Evolutionary conservation across 2,329 filamentous ascomycete genomes (phyloP).

Genomic region (Mycosphaerella sp.): DNA sequence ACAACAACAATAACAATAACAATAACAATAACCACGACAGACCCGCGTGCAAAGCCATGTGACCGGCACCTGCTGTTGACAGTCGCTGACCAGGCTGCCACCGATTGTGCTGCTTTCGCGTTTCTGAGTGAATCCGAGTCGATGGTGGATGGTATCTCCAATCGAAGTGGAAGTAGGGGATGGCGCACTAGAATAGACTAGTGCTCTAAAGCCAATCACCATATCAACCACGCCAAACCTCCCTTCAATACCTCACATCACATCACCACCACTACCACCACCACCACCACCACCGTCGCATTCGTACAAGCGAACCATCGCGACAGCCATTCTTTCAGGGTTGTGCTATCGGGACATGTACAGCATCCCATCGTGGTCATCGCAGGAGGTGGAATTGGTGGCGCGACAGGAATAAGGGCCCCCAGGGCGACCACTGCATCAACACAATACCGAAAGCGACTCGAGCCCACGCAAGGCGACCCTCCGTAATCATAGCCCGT

Average conservation of each 20-base stretch:
- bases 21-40: no score
- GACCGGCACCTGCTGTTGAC: no score
- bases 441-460: not conserved
- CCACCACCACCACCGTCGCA: not conserved
- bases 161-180: no score
- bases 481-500: slow-evolving; percentile 2
- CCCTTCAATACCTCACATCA: not conserved
- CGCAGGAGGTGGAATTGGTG: not conserved
- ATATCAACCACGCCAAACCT: not conserved
- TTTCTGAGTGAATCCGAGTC: no score
- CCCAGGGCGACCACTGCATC: not conserved
- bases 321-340: not conserved
- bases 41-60: no score
- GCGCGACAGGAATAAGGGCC: not conserved
- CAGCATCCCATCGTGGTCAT: not conserved
- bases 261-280: not conserved
- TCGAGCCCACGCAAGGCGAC: slow-evolving; percentile 4
- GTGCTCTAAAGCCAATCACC: no score
- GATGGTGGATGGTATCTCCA: no score
- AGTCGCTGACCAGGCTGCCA: no score
- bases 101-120: no score
- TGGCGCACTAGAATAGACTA: no score
- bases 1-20: no score
- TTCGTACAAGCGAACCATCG: not conserved
- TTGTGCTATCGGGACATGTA: not conserved